Evolutionary conservation across 140 eudicot species (phyloP).

Genomic region (Ambrosia hybrid): DNA sequence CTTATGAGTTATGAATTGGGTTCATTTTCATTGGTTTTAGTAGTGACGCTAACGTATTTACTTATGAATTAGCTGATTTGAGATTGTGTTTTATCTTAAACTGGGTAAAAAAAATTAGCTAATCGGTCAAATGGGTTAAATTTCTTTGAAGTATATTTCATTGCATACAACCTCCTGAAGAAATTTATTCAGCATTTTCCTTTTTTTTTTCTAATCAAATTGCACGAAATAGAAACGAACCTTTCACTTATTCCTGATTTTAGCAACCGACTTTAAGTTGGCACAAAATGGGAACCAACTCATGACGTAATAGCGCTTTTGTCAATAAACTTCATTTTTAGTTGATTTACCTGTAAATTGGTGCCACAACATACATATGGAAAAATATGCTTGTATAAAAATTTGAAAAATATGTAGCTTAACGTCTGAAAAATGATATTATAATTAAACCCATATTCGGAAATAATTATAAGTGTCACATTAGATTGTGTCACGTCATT

Average conservation of each 20-base stretch:
- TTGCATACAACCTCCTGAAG: neutral
- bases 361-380: neutral
- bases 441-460: no score
- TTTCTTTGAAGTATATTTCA: neutral
- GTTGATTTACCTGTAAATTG: neutral
- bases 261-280: neutral
- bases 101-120: neutral
- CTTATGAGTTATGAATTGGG: neutral
- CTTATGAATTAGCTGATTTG: neutral
- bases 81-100: conserved; percentile 6
- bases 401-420: no score
- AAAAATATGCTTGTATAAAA: neutral
- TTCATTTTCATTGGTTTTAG: neutral
- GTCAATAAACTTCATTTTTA: neutral
- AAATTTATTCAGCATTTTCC: neutral
- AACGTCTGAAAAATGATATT: no score
- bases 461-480: no score
- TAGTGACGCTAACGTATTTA: neutral
- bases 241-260: neutral
- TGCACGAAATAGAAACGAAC: neutral
- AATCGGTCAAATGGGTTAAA: neutral
- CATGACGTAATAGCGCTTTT: neutral
- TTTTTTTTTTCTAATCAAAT: neutral
- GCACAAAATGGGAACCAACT: neutral
- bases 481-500: no score